phyloP scores from a whole-genome alignment of 129 eudicot species.

The sunflower (Helianthus annuus) region DNA sequence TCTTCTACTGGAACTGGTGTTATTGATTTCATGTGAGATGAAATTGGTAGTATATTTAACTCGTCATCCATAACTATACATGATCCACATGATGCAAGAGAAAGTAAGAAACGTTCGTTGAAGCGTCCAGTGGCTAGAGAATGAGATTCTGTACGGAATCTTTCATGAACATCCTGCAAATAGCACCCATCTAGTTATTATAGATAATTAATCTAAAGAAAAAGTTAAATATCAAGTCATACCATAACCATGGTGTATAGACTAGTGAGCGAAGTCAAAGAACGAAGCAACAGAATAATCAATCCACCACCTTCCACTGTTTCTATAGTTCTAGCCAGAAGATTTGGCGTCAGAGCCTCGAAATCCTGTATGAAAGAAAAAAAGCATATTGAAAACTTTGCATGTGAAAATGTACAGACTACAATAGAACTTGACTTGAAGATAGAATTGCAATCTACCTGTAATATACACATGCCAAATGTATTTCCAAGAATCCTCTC shows the following conservation, averaged over 20 bases:
- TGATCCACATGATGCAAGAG: constrained; percentile 83
- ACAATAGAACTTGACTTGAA: constrained; percentile 6
- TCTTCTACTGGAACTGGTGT: constrained; percentile 63
- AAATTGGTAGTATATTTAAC: constrained; percentile 83
- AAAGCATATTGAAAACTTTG: not conserved
- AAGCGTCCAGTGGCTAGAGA: constrained; percentile 78
- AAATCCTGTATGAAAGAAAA: constrained; percentile 56
- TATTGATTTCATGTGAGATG: constrained; percentile 89
- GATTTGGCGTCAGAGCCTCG: constrained; percentile 95
- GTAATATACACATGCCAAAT: constrained; percentile 95
- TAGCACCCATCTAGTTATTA: constrained; percentile 26
- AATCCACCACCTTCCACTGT: constrained; percentile 98
- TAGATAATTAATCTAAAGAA: not conserved
- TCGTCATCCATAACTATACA: constrained; percentile 97
- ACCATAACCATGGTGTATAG: constrained; percentile 98
- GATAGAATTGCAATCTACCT: constrained; percentile 42
- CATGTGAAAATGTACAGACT: constrained; percentile 1
- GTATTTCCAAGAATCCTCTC: constrained; percentile 92
- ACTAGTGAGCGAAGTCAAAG: constrained; percentile 85
- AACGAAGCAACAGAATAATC: constrained; percentile 73
- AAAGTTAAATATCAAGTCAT: constrained; percentile 14
- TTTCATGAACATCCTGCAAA: constrained; percentile 90
- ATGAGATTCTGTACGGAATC: constrained; percentile 93
- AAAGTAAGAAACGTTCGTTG: constrained; percentile 88
- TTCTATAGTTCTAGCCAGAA: constrained; percentile 94